Percentiles rank a stretch among this genome's conserved stretches.
Conservation (phyloP, 495 filamentous ascomycete genomes). For the Trichoderma parareesei region DNA sequence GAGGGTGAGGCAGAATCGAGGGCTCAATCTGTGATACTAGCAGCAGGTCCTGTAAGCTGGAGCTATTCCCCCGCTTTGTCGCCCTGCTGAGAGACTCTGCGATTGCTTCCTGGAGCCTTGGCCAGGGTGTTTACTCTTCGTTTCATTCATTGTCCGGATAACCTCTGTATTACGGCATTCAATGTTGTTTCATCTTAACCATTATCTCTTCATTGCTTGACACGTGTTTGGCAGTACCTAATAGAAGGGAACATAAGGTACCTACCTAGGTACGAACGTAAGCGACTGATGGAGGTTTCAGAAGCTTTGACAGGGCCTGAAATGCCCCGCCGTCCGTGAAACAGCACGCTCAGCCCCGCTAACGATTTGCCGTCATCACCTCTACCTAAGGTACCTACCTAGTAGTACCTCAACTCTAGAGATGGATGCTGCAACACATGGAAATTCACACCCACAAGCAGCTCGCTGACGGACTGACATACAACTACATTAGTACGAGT, state of each 20-base stretch:
- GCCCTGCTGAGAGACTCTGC: too few relatives aligned
- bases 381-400: too few relatives aligned
- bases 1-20: too few relatives aligned
- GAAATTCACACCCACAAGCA: neutral
- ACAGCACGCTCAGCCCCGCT: constrained; percentile 4
- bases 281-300: neutral
- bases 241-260: neutral
- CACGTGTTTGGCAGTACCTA: neutral
- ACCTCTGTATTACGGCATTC: too few relatives aligned
- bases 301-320: neutral
- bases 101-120: too few relatives aligned
- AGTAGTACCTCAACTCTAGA: neutral
- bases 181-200: neutral
- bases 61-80: too few relatives aligned
- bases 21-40: too few relatives aligned
- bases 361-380: neutral
- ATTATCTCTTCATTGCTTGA: neutral
- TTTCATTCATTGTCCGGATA: too few relatives aligned
- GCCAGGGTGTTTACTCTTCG: too few relatives aligned
- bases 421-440: neutral
- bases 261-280: too few relatives aligned
- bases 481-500: too few relatives aligned
- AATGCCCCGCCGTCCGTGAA: neutral
- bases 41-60: neutral
- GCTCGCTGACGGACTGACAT: neutral